A percentile compares a stretch with the other conserved stretches of the same genome.
Conservation (phyloP, 768 basidiomycete genomes). For the Lanmaoa rubissima region DNA sequence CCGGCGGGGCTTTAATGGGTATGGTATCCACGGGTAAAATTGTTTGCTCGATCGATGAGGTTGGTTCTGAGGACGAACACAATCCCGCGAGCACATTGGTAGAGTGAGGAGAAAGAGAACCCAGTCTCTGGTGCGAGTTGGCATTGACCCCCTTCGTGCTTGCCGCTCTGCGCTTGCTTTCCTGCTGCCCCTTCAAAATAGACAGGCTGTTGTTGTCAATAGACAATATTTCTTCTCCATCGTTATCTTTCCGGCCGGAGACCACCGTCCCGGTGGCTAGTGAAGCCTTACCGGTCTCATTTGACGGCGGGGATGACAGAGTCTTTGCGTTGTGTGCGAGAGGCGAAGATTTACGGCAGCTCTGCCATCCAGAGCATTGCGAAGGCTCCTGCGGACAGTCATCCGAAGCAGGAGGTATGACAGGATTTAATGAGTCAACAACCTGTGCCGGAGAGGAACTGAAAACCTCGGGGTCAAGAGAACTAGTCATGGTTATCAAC, state of each 20-base stretch:
- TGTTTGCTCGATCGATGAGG: conserved; percentile 16
- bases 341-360: conserved; percentile 27
- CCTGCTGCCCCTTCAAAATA: conserved; percentile 1
- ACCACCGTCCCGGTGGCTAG: not conserved
- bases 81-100: conserved; percentile 40
- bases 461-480: not conserved
- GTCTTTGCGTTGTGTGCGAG: conserved; percentile 10
- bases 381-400: conserved; percentile 24
- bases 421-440: not conserved
- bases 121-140: conserved; percentile 41
- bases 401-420: not conserved
- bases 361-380: conserved; percentile 40
- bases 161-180: conserved; percentile 37
- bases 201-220: not conserved
- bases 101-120: conserved; percentile 63
- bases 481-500: not conserved
- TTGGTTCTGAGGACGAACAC: conserved; percentile 25
- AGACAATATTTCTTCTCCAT: not conserved
- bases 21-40: conserved; percentile 3
- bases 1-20: conserved; percentile 20
- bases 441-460: conserved; percentile 1
- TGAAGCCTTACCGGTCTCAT: conserved; percentile 21
- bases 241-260: not conserved
- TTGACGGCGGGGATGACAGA: conserved; percentile 17
- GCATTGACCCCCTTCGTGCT: not conserved